These are phyloP conservation scores for Elongisporangium prolatum DNA, from an alignment of 352 stramenopile genomes.

Conservation along the genomic window DNA sequence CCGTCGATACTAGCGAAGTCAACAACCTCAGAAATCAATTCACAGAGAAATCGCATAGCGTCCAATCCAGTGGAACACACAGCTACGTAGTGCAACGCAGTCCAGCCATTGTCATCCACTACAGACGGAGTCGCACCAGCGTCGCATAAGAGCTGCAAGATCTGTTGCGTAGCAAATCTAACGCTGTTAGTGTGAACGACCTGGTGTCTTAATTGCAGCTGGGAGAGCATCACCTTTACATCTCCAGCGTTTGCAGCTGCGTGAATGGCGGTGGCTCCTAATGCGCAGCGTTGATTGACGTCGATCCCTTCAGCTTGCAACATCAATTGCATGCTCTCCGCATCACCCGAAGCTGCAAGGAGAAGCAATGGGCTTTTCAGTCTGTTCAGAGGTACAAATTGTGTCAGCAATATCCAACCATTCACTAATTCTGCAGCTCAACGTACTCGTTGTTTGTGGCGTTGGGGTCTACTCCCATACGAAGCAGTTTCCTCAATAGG, in stretches of 20 bases:
- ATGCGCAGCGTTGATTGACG: constrained; percentile 35
- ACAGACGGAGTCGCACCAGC: constrained; percentile 21
- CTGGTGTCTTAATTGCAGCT: neutral
- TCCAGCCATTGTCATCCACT: constrained; percentile 59
- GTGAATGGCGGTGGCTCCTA: constrained; percentile 53
- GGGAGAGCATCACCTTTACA: constrained; percentile 13
- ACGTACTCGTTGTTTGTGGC: constrained; percentile 50
- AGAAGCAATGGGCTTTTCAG: constrained; percentile 49
- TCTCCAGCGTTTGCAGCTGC: constrained; percentile 55
- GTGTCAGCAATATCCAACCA: too few relatives aligned
- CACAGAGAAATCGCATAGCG: constrained; percentile 52
- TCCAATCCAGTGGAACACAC: constrained; percentile 29
- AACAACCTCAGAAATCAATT: constrained; percentile 39
- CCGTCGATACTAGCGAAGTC: constrained; percentile 42
- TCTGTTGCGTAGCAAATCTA: constrained; percentile 13
- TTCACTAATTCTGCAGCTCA: neutral
- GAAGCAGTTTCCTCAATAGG: constrained; percentile 13
- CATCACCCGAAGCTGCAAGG: constrained; percentile 45
- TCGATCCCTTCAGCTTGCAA: constrained; percentile 17
- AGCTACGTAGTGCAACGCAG: constrained; percentile 53
- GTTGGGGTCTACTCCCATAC: constrained; percentile 39
- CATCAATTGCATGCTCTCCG: constrained; percentile 20
- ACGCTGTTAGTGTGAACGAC: neutral
- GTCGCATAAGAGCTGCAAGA: constrained; percentile 46
- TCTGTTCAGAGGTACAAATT: constrained; percentile 11